A percentile compares a stretch with the other conserved stretches of the same genome.
phyloP scores from a whole-genome alignment of 331 rosid species.

The Stylosanthes scabra region DNA sequence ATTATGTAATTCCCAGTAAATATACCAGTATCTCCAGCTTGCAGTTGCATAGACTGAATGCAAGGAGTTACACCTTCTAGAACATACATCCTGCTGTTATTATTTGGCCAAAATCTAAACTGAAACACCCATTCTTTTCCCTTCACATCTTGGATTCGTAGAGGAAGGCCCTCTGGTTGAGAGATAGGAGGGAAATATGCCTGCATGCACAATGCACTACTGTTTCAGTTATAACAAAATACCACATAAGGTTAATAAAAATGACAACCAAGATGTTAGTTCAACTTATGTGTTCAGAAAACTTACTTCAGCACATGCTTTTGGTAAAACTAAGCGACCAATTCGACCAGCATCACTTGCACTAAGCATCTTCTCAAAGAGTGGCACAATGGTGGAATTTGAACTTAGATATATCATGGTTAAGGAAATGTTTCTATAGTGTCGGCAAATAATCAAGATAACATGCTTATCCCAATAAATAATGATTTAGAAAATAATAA shows the following conservation, averaged over 20 bases:
- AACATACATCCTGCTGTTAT: slow-evolving; percentile 99
- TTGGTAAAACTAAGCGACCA: slow-evolving; percentile 98
- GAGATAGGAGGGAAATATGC: slow-evolving; percentile 99
- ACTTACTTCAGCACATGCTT: slow-evolving; percentile 99
- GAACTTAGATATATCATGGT: slow-evolving; percentile 75
- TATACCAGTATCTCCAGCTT: slow-evolving; percentile 99
- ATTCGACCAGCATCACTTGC: slow-evolving; percentile 99
- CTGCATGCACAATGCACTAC: slow-evolving; percentile 66
- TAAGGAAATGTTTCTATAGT: slow-evolving; percentile 51
- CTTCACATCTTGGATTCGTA: slow-evolving; percentile 94
- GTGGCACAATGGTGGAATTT: slow-evolving; percentile 92
- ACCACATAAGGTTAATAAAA: background rate
- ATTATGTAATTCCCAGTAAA: slow-evolving; percentile 31
- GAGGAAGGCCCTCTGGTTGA: slow-evolving; percentile 99
- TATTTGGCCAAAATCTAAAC: slow-evolving; percentile 99
- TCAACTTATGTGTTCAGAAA: slow-evolving; percentile 24
- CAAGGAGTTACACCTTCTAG: slow-evolving; percentile 99
- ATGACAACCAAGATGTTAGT: slow-evolving; percentile 31
- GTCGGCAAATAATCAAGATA: slow-evolving; percentile 28
- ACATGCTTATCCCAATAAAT: slow-evolving; percentile 20
- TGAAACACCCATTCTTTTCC: slow-evolving; percentile 99
- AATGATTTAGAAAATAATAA: slow-evolving; percentile 4
- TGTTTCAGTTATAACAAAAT: slow-evolving; percentile 38
- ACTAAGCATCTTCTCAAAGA: slow-evolving; percentile 99
- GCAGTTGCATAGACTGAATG: slow-evolving; percentile 99